Conservation (phyloP, 78 protist genomes). For the Tieghemostelium lacteum region DNA sequence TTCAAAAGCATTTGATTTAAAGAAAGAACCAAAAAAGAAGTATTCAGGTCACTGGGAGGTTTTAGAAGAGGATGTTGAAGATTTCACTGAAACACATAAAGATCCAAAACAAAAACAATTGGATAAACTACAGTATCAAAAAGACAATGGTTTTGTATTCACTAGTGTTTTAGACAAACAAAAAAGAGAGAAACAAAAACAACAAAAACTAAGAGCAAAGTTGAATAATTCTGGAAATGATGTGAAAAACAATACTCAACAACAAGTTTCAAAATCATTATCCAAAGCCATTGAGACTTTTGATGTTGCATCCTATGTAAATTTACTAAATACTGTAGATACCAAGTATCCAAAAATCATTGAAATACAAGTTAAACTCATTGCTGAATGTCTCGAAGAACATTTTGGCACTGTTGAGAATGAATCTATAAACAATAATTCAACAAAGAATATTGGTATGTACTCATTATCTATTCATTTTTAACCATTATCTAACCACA, state of each 20-base stretch:
- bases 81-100: neutral
- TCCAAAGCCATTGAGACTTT: conserved; percentile 11
- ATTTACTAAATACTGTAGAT: conserved; percentile 20
- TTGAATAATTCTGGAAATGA: neutral
- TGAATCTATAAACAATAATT: neutral
- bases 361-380: conserved; percentile 49
- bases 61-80: conserved; percentile 48
- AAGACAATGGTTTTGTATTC: conserved; percentile 4
- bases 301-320: conserved; percentile 27
- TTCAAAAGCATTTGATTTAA: conserved; percentile 35
- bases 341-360: conserved; percentile 19
- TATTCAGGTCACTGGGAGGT: conserved; percentile 38
- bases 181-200: neutral
- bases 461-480: neutral
- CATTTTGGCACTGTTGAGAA: conserved; percentile 34
- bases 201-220: neutral
- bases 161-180: neutral
- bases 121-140: neutral
- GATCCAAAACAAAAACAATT: neutral
- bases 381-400: conserved; percentile 51
- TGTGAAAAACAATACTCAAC: neutral
- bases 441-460: conserved; percentile 25
- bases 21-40: neutral
- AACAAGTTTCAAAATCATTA: neutral
- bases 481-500: neutral